Evolutionary conservation across 2,329 filamentous ascomycete genomes (phyloP).

Genomic region (Colletotrichum euphorbiae): DNA sequence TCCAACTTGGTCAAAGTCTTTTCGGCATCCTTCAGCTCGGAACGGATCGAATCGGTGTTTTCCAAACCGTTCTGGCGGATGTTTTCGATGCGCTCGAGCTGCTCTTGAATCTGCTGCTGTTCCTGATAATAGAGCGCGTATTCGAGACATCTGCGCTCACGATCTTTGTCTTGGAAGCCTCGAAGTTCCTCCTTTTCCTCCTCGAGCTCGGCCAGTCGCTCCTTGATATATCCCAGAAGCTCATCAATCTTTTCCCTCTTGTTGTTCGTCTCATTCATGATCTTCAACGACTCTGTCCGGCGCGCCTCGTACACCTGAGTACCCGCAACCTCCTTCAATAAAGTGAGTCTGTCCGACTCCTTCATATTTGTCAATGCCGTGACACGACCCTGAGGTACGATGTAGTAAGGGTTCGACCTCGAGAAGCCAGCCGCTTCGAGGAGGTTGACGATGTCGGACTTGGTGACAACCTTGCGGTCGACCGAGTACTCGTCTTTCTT

Average conservation of each 20-base stretch:
- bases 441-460: slow-evolving; percentile 93
- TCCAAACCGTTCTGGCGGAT: slow-evolving; percentile 85
- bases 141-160: slow-evolving; percentile 89
- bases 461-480: slow-evolving; percentile 95
- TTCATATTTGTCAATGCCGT: slow-evolving; percentile 99
- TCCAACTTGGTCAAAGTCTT: slow-evolving; percentile 82
- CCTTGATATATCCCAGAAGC: slow-evolving; percentile 89
- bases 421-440: slow-evolving; percentile 97
- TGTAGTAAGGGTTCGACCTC: slow-evolving; percentile 98
- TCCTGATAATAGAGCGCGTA: slow-evolving; percentile 95
- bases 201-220: slow-evolving; percentile 88
- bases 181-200: slow-evolving; percentile 97
- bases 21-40: slow-evolving; percentile 81
- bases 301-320: slow-evolving; percentile 97
- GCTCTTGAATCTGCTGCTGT: slow-evolving; percentile 80
- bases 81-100: slow-evolving; percentile 86
- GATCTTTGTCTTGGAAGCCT: slow-evolving; percentile 94
- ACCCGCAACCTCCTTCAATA: slow-evolving; percentile 97
- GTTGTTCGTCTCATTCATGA: slow-evolving; percentile 96
- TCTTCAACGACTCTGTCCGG: slow-evolving; percentile 90
- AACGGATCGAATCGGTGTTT: slow-evolving; percentile 83
- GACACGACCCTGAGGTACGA: slow-evolving; percentile 96
- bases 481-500: slow-evolving; percentile 99
- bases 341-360: slow-evolving; percentile 86
- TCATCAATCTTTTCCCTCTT: slow-evolving; percentile 96